Conservation (phyloP, 768 basidiomycete species). For the Phaffia tasmanica region DNA sequence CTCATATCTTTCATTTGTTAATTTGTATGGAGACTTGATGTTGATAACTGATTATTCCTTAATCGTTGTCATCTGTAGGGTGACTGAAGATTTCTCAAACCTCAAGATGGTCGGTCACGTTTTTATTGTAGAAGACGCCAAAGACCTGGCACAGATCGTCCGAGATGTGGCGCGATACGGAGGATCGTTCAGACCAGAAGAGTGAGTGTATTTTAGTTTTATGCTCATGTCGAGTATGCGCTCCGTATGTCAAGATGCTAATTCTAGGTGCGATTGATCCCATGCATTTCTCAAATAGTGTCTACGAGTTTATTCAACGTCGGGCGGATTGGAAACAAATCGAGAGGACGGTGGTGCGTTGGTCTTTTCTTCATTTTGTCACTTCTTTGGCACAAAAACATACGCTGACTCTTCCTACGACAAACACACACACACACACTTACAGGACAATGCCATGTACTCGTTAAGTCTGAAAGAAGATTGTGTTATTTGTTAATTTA, state of each 20-base stretch:
- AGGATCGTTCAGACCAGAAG: slow-evolving; percentile 87
- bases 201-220: slow-evolving; percentile 37
- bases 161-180: slow-evolving; percentile 91
- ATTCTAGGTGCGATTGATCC: neutral
- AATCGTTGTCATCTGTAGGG: slow-evolving; percentile 28
- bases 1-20: neutral
- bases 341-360: slow-evolving; percentile 63
- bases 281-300: slow-evolving; percentile 46
- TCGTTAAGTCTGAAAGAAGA: slow-evolving; percentile 88
- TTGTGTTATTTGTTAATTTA: slow-evolving; percentile 45
- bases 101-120: slow-evolving; percentile 97
- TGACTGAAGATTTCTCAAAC: slow-evolving; percentile 80
- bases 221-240: neutral
- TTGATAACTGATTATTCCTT: neutral
- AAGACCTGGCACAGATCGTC: slow-evolving; percentile 91
- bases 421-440: neutral
- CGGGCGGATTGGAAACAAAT: slow-evolving; percentile 98
- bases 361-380: neutral
- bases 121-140: slow-evolving; percentile 78
- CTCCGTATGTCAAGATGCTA: neutral
- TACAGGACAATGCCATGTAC: slow-evolving; percentile 75
- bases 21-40: too few species aligned
- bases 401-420: slow-evolving; percentile 35
- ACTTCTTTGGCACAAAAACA: slow-evolving; percentile 16
- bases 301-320: slow-evolving; percentile 91